Base-by-base conservation (phyloP, 129 eudicot species). In the Calendula officinalis region DNA sequence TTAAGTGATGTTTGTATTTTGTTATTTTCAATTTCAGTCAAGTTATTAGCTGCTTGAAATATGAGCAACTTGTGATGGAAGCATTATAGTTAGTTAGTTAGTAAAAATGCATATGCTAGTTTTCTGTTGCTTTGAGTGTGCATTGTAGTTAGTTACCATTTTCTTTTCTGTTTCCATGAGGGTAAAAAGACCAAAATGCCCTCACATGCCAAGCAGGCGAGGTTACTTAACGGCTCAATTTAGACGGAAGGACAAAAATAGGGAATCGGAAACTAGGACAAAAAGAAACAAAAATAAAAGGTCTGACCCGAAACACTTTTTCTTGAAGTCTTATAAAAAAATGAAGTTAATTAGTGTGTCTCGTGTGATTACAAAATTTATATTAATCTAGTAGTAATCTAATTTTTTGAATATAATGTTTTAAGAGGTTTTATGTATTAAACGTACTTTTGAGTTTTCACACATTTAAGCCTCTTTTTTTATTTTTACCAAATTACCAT, bases 41-140 rank as follows among this genome's bases (percentile, higher is more conserved):
- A 14, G 39, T 60, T 60, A 27, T 40, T 22, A 22, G 30, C 30
- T 22, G 30, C 30, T 22, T 22, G 30, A 22, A 22, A 22, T 22
- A 22, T 22, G 30, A 22, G 30, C 30, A 22, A 22, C 30, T 5
- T 40, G 65, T 17, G 35, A 60, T 40, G 17, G 15, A 60, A 60
- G 35, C n/a, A 16, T 39, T 60, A 35, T 41, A 37, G 49, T 60
- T 33, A 17, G 36, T 41, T n/a, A n/a, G 30, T 22, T 22, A 22
- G 30, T 22, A 22, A 60, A 60, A 39, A 40, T 37, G 65, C 47
- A 53, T 51, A 6, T 13, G 56, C 55, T 46, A 55, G 56, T 62
- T 45, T 32, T 33, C 34, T 50, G 44, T 17, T 51, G 22, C 59
- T 36, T 22, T 66, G 17, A n/a, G 44, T 33, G 37, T 67, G 52